A percentile compares a stretch with the other conserved stretches of the same genome.
These are phyloP conservation scores for Naganishia sp. DNA, from an alignment of 1,284 basidiomycete species.

Conservation along the genomic window DNA sequence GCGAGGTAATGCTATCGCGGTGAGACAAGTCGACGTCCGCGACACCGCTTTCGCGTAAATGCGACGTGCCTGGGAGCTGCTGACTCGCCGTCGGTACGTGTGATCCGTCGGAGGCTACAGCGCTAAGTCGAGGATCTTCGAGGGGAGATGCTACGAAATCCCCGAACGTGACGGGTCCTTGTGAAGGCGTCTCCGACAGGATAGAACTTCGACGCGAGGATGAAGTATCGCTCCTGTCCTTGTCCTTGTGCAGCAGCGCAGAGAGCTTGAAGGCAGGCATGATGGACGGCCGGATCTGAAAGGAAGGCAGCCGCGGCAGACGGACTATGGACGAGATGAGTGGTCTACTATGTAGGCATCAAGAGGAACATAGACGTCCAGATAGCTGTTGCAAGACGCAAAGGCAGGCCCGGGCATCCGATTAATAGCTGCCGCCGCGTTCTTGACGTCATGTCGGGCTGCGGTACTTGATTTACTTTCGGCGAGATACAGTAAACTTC, in stretches of 20 bases:
- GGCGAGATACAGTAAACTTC: background rate
- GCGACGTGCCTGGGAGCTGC: background rate
- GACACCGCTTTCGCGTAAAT: conserved; percentile 17
- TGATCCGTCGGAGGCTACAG: background rate
- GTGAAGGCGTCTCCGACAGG: background rate
- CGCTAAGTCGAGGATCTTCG: background rate
- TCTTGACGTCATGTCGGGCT: conserved; percentile 1
- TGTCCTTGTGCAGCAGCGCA: conserved; percentile 25
- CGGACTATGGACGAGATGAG: too few relatives aligned
- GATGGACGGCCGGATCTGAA: background rate
- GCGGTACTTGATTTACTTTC: background rate
- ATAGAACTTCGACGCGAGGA: conserved; percentile 22
- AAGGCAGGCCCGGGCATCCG: too few relatives aligned
- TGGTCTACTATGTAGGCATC: too few relatives aligned
- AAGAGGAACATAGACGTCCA: too few relatives aligned
- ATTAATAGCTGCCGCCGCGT: background rate
- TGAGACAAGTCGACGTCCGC: conserved; percentile 4
- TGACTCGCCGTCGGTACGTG: background rate
- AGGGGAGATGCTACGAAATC: background rate
- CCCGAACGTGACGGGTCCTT: conserved; percentile 2
- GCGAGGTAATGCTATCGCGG: background rate
- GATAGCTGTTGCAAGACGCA: too few relatives aligned
- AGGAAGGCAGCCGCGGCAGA: too few relatives aligned
- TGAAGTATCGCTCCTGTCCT: background rate
- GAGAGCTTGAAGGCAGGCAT: conserved; percentile 25